These are phyloP conservation scores for Yamadazyma laniorum DNA, from an alignment of 805 yeast species.

Conservation along the genomic window DNA sequence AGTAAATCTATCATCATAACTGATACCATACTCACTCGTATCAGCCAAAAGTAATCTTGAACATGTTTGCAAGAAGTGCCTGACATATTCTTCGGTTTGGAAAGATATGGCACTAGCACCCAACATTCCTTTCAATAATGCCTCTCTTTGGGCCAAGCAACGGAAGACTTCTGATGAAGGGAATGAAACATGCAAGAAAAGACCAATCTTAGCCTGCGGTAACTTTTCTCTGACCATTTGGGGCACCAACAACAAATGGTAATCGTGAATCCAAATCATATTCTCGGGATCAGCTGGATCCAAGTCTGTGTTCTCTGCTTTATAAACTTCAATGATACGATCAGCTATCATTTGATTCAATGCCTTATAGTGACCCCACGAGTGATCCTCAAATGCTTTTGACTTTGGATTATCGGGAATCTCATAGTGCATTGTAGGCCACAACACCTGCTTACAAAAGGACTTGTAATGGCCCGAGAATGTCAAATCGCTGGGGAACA, in stretches of 20 bases:
- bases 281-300: conserved; percentile 50
- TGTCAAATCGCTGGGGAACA: conserved; percentile 71
- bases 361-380: conserved; percentile 80
- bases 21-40: conserved; percentile 60
- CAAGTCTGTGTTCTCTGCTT: conserved; percentile 46
- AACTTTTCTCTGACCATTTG: conserved; percentile 70
- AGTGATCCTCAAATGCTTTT: conserved; percentile 92
- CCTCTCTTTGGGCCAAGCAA: conserved; percentile 84
- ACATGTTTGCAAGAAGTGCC: conserved; percentile 91
- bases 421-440: conserved; percentile 95
- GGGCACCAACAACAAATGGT: conserved; percentile 85
- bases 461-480: conserved; percentile 89
- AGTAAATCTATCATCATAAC: conserved; percentile 57
- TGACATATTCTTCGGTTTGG: conserved; percentile 89
- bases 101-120: conserved; percentile 88
- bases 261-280: conserved; percentile 90
- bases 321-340: conserved; percentile 60
- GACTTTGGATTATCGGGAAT: conserved; percentile 94
- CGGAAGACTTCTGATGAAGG: conserved; percentile 95
- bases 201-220: conserved; percentile 86
- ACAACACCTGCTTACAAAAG: conserved; percentile 88
- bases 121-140: conserved; percentile 73
- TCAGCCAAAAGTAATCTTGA: conserved; percentile 82
- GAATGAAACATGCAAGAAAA: conserved; percentile 89
- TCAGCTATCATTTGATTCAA: conserved; percentile 82